Evolutionary conservation across 2,329 filamentous ascomycete species (phyloP).

Genomic region (Microthyrium microscopicum): DNA sequence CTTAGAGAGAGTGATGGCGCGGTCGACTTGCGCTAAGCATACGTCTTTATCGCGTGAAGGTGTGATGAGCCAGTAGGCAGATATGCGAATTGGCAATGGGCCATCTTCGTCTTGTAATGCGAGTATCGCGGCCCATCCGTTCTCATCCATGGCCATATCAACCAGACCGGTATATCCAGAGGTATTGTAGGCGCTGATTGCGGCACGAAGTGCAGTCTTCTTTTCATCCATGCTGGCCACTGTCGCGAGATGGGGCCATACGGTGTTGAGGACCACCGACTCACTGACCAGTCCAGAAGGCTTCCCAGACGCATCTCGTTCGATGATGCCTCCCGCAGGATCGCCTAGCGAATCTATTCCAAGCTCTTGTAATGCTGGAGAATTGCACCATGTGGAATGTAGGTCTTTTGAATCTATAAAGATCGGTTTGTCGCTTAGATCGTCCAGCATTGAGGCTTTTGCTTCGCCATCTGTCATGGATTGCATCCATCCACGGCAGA

Average conservation of each 20-base stretch:
- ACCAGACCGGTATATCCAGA: constrained; percentile 38
- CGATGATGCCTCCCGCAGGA: constrained; percentile 36
- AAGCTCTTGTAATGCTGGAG: constrained; percentile 33
- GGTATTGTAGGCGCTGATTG: constrained; percentile 31
- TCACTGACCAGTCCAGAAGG: constrained; percentile 37
- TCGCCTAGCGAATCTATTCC: constrained; percentile 29
- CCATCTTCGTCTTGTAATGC: constrained; percentile 20
- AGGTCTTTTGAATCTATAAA: constrained; percentile 41
- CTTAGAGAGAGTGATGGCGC: constrained; percentile 31
- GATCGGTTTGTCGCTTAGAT: constrained; percentile 34
- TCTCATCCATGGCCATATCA: constrained; percentile 45
- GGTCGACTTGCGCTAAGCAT: constrained; percentile 31
- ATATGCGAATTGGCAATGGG: constrained; percentile 30
- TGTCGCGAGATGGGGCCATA: constrained; percentile 37
- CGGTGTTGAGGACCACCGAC: constrained; percentile 35
- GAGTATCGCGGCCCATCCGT: constrained; percentile 34
- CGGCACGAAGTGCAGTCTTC: constrained; percentile 27
- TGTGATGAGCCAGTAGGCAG: constrained; percentile 39
- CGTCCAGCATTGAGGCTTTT: constrained; percentile 34
- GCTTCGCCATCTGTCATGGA: constrained; percentile 35
- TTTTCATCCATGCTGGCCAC: constrained; percentile 34
- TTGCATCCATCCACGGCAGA: constrained; percentile 41
- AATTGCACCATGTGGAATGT: constrained; percentile 40
- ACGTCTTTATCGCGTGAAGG: constrained; percentile 30
- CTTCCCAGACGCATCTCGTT: constrained; percentile 30